Base-by-base conservation (phyloP, 75 land plant species). In the Selaginella moellendorffii region DNA sequence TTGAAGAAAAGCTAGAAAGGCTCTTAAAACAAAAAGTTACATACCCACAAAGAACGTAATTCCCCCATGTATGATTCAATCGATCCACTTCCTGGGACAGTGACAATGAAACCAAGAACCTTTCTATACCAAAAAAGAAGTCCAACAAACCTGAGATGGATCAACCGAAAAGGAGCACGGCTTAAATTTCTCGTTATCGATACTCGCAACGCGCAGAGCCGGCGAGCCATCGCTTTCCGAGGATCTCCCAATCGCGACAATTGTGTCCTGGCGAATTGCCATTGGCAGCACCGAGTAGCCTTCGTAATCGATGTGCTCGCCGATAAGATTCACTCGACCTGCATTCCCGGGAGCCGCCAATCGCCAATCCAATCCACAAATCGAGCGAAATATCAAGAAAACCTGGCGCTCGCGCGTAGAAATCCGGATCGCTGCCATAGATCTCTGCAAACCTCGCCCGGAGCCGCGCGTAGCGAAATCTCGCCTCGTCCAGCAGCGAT, bases 231-330 rank as follows among this genome's bases (percentile, higher is more conserved):
- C n/a, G 19, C 69, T 74, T 0, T 69, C 52, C 12, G 65, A 71
- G 36, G 28, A 68, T 66, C 76, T 83, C 12, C 82, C 61, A n/a
- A 93, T 93, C 8, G 90, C 98, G 25, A 93, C 79, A 9, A 93
- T 90, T 8, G 93, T 93, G 59, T 93, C 98, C 63, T 93, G 98
- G 29, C 90, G 76, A 2, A 93, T 88, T 0, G 98, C 98, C 98
- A 93, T 93, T 0, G 96, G 98, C 67, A 93, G 73, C 30, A 93
- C 98, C 36, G 98, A 88, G 62, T 93, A 93, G 0, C 98, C 98
- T 62, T 93, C 96, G 70, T 93, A 89, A 46, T 93, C 98, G 42
- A 93, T 86, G 54, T 93, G 98, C 74, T 93, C 98, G 0, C 96
- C 98, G 17, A 93, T 93, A 76, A 93, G 71, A 62, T 93, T 93